Evolutionary conservation across 192 early-diverging fungal species (phyloP).

Genomic region (Endogone sp.): DNA sequence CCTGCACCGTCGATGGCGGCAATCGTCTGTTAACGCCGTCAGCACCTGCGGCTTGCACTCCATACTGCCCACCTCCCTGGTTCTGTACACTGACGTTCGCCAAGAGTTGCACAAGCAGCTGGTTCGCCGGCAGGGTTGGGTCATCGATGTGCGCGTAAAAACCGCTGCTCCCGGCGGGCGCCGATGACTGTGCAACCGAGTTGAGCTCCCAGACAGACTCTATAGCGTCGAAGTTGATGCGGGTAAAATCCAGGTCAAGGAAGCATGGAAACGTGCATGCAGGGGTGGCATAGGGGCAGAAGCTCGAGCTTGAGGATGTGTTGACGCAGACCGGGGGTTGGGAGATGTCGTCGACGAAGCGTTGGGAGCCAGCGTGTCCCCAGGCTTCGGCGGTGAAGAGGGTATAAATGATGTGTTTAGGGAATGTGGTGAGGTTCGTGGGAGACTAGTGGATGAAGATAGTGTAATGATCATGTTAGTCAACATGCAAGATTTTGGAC

Average conservation of each 20-base stretch:
- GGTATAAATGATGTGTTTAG: conserved; percentile 73
- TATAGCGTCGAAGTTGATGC: conserved; percentile 63
- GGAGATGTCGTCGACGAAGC: conserved; percentile 74
- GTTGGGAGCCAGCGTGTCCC: conserved; percentile 75
- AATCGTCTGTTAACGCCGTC: conserved; percentile 42
- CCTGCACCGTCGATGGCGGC: conserved; percentile 70
- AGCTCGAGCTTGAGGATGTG: conserved; percentile 1
- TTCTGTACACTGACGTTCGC: conserved; percentile 5
- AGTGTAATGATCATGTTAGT: neutral
- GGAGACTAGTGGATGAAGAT: conserved; percentile 29
- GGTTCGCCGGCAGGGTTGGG: neutral
- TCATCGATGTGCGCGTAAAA: conserved; percentile 47
- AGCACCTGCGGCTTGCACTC: conserved; percentile 37
- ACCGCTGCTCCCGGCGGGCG: conserved; percentile 3
- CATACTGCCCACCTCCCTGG: neutral
- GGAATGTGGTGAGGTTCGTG: conserved; percentile 32
- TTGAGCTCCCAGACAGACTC: conserved; percentile 69
- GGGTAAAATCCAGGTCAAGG: conserved; percentile 54
- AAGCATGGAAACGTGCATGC: conserved; percentile 65
- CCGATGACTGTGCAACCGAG: conserved; percentile 38
- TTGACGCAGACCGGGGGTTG: conserved; percentile 51
- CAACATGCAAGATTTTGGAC: neutral
- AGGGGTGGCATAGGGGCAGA: conserved; percentile 28
- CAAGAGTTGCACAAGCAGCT: conserved; percentile 8
- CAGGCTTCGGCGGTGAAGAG: conserved; percentile 70